Conservation (phyloP, 176 grass and related monocot genomes). For the Carex scoparia region DNA sequence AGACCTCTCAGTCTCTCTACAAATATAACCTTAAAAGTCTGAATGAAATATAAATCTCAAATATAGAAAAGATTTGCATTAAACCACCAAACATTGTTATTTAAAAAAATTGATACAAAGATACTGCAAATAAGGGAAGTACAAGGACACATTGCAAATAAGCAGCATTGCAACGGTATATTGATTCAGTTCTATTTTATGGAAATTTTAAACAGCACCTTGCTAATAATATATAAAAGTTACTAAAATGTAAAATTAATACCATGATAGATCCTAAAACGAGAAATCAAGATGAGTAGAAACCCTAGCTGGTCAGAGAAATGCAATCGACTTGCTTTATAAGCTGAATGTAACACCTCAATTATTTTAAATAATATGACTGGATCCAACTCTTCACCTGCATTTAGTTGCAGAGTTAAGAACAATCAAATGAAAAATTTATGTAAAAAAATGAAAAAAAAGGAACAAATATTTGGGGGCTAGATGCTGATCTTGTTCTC, state of each 20-base stretch:
- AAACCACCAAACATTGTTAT: neutral
- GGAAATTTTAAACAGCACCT: neutral
- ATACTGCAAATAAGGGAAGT: neutral
- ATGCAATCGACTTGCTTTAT: constrained; percentile 50
- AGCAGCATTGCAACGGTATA: neutral
- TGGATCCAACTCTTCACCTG: constrained; percentile 67
- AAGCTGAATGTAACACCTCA: constrained; percentile 65
- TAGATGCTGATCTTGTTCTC: neutral
- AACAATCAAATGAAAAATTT: constrained; percentile 1
- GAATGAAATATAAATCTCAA: constrained; percentile 3
- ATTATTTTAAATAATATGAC: constrained; percentile 47
- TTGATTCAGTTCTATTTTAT: neutral
- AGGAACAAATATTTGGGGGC: neutral
- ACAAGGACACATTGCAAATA: neutral
- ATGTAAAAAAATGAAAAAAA: neutral
- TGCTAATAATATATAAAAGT: constrained; percentile 7
- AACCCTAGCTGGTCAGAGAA: constrained; percentile 76
- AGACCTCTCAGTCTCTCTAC: neutral
- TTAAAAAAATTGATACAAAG: neutral
- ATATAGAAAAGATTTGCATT: neutral
- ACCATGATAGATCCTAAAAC: constrained; percentile 63
- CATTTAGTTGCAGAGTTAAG: constrained; percentile 30
- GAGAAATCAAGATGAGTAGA: constrained; percentile 64
- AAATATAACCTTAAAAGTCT: constrained; percentile 13
- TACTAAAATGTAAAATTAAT: constrained; percentile 10